Evolutionary conservation across 768 basidiomycete species (phyloP), one percentile per base, ranked within the genome.

Genomic region (Boletus rubroflammeus): DNA sequence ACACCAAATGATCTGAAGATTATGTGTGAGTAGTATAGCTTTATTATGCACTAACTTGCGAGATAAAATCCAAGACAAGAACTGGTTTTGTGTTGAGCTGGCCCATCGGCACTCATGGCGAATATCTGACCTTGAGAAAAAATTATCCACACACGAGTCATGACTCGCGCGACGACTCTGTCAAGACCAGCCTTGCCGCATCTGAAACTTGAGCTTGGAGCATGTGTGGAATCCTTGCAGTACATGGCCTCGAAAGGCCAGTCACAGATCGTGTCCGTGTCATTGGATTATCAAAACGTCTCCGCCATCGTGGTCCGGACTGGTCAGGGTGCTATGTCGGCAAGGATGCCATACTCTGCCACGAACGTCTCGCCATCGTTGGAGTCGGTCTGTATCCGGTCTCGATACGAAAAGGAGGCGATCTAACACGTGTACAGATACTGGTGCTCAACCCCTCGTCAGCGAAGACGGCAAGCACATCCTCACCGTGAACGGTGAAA

Each of bases 251-350:
- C 54, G 78, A 87, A 58, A 87, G 85, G 52, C 86, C 93, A 34
- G 66, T 79, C 35, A 71, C 73, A 23, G 86, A 87, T 62, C 80
- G 95, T 58, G 77, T 86, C 42, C 82, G 77, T 51, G 88, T 85
- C 65, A 85, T 98, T 53, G 86, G 91, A 4, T 80, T 90, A 63
- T 93, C 93, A 11, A 97, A 93, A 74, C 85, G 84, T 58, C 85
- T 92, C 56, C 82, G 96, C 48, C 95, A 97, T 68, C 86, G 95
- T 58, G 97, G 97, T 14, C 97, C 97, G 11, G 97, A 99, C 73
- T 99, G 97, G 97, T 94, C 93, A 14, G 97, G 97, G 28, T 96
- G 92, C 74, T 88, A 84, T 71, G 89, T 94, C 58, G 90, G 90
- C 42, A 83, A 85, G 70, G 79, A 86, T 48, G 79, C 81, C 39